phyloP scores from a whole-genome alignment of 202 grass and related monocot species.

The Setaria italica region DNA sequence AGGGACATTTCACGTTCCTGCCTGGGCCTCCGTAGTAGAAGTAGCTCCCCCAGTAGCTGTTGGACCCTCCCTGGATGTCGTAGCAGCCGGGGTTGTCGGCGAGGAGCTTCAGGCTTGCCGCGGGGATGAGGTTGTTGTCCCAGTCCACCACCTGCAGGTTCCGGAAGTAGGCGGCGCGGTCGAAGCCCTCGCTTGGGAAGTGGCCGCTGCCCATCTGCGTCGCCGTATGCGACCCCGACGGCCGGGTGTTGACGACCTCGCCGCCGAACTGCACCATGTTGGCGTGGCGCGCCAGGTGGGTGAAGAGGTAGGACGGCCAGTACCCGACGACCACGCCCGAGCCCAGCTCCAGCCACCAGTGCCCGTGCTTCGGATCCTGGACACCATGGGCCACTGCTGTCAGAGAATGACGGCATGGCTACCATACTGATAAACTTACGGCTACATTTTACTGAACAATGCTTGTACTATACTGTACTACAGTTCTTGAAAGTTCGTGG shows the following conservation, averaged over 20 bases:
- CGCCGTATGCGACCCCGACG: constrained; percentile 68
- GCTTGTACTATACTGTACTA: not conserved
- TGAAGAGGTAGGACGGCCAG: constrained; percentile 88
- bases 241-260: constrained; percentile 69
- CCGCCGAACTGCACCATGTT: constrained; percentile 96
- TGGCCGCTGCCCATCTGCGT: constrained; percentile 95
- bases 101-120: constrained; percentile 63
- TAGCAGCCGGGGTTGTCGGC: constrained; percentile 86
- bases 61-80: constrained; percentile 73
- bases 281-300: constrained; percentile 71
- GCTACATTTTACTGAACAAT: not conserved
- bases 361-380: constrained; percentile 84
- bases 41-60: constrained; percentile 69
- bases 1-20: constrained; percentile 85
- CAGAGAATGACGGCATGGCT: not conserved
- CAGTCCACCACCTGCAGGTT: constrained; percentile 89
- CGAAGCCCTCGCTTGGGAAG: constrained; percentile 71
- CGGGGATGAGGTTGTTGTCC: constrained; percentile 85
- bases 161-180: constrained; percentile 79
- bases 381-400: not conserved
- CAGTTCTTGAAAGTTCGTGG: not conserved
- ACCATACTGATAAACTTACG: not conserved
- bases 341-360: constrained; percentile 87
- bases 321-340: constrained; percentile 69
- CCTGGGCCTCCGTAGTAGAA: constrained; percentile 94